Conservation (phyloP, 768 basidiomycete genomes). For the Xerocomellus dryophilus region DNA sequence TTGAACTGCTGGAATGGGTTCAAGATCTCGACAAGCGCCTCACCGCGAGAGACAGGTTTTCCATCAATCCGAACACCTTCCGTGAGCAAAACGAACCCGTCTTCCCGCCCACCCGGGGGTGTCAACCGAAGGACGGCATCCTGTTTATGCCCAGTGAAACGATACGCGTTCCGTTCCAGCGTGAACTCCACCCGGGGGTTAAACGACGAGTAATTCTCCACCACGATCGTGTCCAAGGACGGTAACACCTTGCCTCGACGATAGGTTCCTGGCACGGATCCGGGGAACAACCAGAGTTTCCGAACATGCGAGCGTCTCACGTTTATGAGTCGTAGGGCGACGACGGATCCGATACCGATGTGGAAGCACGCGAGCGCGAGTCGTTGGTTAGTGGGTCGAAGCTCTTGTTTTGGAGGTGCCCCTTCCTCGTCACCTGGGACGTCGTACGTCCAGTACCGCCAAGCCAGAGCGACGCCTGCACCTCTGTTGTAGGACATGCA, state of each 20-base stretch:
- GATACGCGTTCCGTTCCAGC: constrained; percentile 24
- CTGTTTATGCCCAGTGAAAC: constrained; percentile 18
- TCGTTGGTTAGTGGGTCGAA: constrained; percentile 31
- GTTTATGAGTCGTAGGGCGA: constrained; percentile 28
- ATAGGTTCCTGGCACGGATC: constrained; percentile 22
- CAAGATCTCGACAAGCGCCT: constrained; percentile 23
- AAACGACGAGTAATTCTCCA: constrained; percentile 22
- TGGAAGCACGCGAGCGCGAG: constrained; percentile 29
- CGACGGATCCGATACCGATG: constrained; percentile 27
- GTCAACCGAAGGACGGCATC: constrained; percentile 21
- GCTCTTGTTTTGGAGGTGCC: constrained; percentile 16
- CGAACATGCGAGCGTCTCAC: constrained; percentile 28
- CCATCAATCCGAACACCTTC: constrained; percentile 28
- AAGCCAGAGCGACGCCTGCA: constrained; percentile 26
- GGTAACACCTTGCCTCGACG: constrained; percentile 18
- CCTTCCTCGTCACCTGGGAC: constrained; percentile 14
- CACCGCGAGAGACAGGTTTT: constrained; percentile 14
- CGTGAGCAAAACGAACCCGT: constrained; percentile 21
- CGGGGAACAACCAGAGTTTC: constrained; percentile 32
- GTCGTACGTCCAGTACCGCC: constrained; percentile 29
- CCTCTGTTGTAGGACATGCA: constrained; percentile 13
- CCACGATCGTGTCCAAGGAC: constrained; percentile 25
- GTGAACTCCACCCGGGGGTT: constrained; percentile 24
- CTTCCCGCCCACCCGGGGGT: constrained; percentile 12
- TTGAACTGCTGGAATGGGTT: constrained; percentile 14